These are phyloP conservation scores for Fusarium transvaalense DNA, from an alignment of 2,329 filamentous ascomycete species.

Conservation along the genomic window DNA sequence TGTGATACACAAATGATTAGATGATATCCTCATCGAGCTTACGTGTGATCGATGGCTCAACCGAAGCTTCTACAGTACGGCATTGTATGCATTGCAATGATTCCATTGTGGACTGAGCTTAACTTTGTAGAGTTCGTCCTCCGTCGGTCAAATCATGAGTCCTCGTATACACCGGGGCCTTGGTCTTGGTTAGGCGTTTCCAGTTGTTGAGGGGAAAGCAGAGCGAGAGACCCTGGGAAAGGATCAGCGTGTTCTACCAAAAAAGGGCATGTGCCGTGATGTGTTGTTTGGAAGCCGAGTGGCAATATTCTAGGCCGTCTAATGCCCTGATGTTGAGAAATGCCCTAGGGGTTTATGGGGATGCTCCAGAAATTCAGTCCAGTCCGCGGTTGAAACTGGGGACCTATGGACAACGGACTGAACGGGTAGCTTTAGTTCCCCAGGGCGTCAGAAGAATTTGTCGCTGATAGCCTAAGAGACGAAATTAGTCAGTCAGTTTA, in stretches of 20 bases:
- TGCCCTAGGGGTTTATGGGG: constrained; percentile 28
- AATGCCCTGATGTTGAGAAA: constrained; percentile 14
- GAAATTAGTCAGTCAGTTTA: too few relatives aligned
- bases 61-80: background rate
- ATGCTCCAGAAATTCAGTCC: constrained; percentile 3
- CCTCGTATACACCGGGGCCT: constrained; percentile 4
- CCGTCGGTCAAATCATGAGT: background rate
- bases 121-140: constrained; percentile 21
- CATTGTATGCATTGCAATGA: background rate
- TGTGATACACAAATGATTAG: constrained; percentile 22
- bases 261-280: constrained; percentile 16
- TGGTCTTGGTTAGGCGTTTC: constrained; percentile 26
- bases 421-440: background rate
- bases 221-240: constrained; percentile 1
- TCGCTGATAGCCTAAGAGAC: too few relatives aligned
- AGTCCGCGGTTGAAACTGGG: constrained; percentile 8
- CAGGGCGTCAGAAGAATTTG: too few relatives aligned
- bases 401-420: background rate
- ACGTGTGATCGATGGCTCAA: constrained; percentile 22
- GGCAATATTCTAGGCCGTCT: constrained; percentile 14
- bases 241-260: constrained; percentile 21
- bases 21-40: constrained; percentile 27
- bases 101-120: constrained; percentile 6
- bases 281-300: constrained; percentile 24
- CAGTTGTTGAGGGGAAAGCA: constrained; percentile 2